phyloP scores from a whole-genome alignment of 2,329 filamentous ascomycete genomes.

The Thelonectria discophora region DNA sequence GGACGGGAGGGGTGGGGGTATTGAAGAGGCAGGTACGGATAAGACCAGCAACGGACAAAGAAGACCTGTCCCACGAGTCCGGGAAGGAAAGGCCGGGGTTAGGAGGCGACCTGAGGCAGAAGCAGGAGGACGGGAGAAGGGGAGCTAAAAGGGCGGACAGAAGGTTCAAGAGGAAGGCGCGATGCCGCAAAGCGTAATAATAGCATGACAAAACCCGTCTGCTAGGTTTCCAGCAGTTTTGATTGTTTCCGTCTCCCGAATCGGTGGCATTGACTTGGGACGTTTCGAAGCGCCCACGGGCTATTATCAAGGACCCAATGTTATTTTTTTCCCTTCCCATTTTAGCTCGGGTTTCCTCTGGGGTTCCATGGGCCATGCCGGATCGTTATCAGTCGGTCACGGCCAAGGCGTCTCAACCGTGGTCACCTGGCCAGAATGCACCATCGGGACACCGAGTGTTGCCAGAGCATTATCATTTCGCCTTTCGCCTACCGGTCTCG shows the following conservation, averaged over 20 bases:
- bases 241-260: too few species aligned
- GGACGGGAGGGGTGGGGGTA: conserved; percentile 17
- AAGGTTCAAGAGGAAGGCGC: background rate
- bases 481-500: background rate
- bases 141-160: background rate
- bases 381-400: conserved; percentile 41
- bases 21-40: conserved; percentile 15
- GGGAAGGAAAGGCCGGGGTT: conserved; percentile 15
- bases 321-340: conserved; percentile 1
- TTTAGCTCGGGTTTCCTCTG: conserved; percentile 9
- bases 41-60: background rate
- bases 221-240: background rate
- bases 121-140: conserved; percentile 1
- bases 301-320: conserved; percentile 11
- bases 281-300: background rate
- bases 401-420: conserved; percentile 6
- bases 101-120: conserved; percentile 1
- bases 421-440: conserved; percentile 22
- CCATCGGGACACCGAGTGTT: conserved; percentile 15
- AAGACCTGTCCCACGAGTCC: conserved; percentile 17
- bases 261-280: conserved; percentile 3
- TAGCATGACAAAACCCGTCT: conserved; percentile 6
- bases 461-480: conserved; percentile 3
- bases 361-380: conserved; percentile 22
- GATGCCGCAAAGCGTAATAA: conserved; percentile 21